Evolutionary conservation across 805 yeast genomes (phyloP).

Genomic region (Hanseniaspora occidentalis): DNA sequence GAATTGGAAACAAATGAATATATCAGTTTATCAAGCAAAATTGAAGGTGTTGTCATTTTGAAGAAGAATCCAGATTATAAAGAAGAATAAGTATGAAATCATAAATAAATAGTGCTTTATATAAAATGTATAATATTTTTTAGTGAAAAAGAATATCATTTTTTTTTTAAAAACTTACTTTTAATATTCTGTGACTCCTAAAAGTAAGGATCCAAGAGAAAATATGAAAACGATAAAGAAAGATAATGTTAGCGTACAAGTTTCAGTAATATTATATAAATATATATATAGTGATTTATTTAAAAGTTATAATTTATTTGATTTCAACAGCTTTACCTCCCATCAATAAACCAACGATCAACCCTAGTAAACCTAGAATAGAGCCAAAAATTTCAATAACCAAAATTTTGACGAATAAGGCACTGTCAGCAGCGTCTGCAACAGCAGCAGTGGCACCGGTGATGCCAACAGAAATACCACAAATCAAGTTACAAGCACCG

Average conservation of each 20-base stretch:
- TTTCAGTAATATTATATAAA: neutral
- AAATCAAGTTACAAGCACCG: constrained; percentile 81
- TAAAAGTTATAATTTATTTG: constrained; percentile 27
- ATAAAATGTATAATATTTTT: too few relatives aligned
- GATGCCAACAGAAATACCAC: constrained; percentile 95
- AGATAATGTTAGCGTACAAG: neutral
- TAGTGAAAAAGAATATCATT: neutral
- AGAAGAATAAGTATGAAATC: constrained; percentile 34
- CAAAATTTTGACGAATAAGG: constrained; percentile 87
- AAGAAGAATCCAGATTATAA: constrained; percentile 80
- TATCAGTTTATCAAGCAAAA: constrained; percentile 61
- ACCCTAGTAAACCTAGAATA: constrained; percentile 88
- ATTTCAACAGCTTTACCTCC: constrained; percentile 91
- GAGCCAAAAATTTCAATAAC: constrained; percentile 97
- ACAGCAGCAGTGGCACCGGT: constrained; percentile 99
- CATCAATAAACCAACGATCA: constrained; percentile 94
- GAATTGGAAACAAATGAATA: constrained; percentile 88
- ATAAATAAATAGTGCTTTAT: neutral
- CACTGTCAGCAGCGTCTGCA: constrained; percentile 93
- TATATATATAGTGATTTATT: neutral
- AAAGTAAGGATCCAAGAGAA: neutral
- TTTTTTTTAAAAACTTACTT: neutral
- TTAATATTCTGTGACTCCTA: neutral
- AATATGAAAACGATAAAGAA: neutral
- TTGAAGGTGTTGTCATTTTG: constrained; percentile 90